Evolutionary conservation across 2,329 filamentous ascomycete species (phyloP), one percentile per base, ranked within the genome.

Genomic region (Keithomyces neogunnii): DNA sequence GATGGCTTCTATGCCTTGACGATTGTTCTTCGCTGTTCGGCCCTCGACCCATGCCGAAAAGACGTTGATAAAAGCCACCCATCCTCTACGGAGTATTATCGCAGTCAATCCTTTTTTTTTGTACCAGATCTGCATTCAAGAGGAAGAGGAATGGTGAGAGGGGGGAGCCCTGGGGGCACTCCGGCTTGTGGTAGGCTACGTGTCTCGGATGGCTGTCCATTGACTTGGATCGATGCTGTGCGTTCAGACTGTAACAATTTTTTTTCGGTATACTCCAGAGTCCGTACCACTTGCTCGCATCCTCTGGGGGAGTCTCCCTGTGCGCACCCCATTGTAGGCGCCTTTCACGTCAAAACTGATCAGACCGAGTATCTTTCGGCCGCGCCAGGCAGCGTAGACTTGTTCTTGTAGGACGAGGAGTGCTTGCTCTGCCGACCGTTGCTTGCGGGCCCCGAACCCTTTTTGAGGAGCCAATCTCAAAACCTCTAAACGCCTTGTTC

Each of bases 261-360:
- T 13, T 9, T 13, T 13, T 29, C 38, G 59, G 48, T 2, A 32
- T 29, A 11, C 47, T 13, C 8, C 56, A 60, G 26, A 65, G 58
- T 3, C 57, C 54, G 47, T n/a, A n/a, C n/a, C n/a, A n/a, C 62
- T 35, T 13, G 53, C 57, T 40, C 26, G 38, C 32, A 60, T 31
- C 44, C 57, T 56, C 46, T 57, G 48, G 40, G 59, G 38, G 6
- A 58, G 50, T 55, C 63, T 51, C 45, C 66, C 59, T 50, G 67
- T 67, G 35, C 55, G 67, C 19, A 72, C 65, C 11, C 69, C 60
- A 48, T 72, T 71, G 52, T 68, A 71, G 48, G 66, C 68, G 26
- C 69, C 67, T 54, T 72, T 70, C 3, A 72, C 59, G 55, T 72
- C 63, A 49, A 71, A 71, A 51, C 62, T 66, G 45, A 68, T 56